Evolutionary conservation across 805 yeast species (phyloP).

Genomic region (Scheffersomyces ergatensis): DNA sequence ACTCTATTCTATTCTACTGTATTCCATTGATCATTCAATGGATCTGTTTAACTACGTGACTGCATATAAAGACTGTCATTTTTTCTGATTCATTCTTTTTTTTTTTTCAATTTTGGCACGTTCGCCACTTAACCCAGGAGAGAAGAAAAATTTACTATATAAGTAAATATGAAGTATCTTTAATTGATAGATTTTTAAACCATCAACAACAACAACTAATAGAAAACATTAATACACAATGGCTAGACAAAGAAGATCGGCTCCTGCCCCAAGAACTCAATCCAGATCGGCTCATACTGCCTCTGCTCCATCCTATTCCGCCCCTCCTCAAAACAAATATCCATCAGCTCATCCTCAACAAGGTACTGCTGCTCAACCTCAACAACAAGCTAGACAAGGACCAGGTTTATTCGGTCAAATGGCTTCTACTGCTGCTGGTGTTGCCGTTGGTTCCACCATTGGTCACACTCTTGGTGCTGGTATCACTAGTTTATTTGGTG

Average conservation of each 20-base stretch:
- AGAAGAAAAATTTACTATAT: background rate
- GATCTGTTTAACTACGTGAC: background rate
- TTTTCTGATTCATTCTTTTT: no score
- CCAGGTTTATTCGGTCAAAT: constrained; percentile 95
- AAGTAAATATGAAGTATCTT: no score
- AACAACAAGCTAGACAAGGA: constrained; percentile 44
- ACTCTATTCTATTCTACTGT: no score
- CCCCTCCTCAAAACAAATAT: constrained; percentile 13
- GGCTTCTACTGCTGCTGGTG: constrained; percentile 99
- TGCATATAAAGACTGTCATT: background rate
- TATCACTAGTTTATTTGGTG: constrained; percentile 83
- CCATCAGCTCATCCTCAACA: constrained; percentile 49
- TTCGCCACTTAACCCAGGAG: constrained; percentile 3
- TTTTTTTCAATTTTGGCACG: no score
- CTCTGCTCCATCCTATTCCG: constrained; percentile 48
- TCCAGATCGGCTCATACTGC: constrained; percentile 76
- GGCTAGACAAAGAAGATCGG: constrained; percentile 56
- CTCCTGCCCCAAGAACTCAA: constrained; percentile 46
- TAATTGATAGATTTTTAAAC: no score
- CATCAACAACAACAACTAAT: background rate
- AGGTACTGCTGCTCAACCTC: constrained; percentile 49
- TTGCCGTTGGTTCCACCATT: constrained; percentile 95
- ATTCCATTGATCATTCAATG: no score
- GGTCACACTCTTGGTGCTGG: constrained; percentile 98
- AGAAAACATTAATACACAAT: constrained; percentile 14